These are phyloP conservation scores for Alternaria arbusti DNA, from an alignment of 2,329 filamentous ascomycete genomes.

Conservation along the genomic window DNA sequence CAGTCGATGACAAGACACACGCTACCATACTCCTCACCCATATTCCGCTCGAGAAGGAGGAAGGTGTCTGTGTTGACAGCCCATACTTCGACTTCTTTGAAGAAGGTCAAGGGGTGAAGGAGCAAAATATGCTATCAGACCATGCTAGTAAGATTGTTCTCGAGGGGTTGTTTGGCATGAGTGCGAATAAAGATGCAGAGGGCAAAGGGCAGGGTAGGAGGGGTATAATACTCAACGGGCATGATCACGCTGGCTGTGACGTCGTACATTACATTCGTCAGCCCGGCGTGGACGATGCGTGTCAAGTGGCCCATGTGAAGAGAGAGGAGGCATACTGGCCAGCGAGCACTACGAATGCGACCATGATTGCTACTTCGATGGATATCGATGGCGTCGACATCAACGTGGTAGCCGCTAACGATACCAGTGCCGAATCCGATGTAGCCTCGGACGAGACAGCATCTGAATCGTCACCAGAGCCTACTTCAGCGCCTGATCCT, in stretches of 20 bases:
- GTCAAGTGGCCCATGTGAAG: constrained; percentile 11
- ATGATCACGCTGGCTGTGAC: constrained; percentile 95
- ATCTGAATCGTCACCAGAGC: constrained; percentile 3
- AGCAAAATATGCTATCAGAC: constrained; percentile 87
- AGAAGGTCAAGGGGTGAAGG: constrained; percentile 71
- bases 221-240: constrained; percentile 86
- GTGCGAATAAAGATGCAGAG: constrained; percentile 63
- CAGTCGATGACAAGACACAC: constrained; percentile 67
- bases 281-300: constrained; percentile 17
- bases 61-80: constrained; percentile 81
- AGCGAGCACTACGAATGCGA: constrained; percentile 1
- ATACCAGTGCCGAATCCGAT: background rate
- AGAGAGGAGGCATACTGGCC: constrained; percentile 25
- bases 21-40: constrained; percentile 91
- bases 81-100: constrained; percentile 83
- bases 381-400: background rate
- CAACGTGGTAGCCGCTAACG: constrained; percentile 7
- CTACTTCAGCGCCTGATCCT: background rate
- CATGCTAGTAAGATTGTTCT: constrained; percentile 74
- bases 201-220: constrained; percentile 69
- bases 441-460: background rate
- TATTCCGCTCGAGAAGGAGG: constrained; percentile 84
- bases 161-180: constrained; percentile 83
- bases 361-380: background rate
- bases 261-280: constrained; percentile 71